Conservation (phyloP, 352 stramenopile species). For the Peronospora tabacina region DNA sequence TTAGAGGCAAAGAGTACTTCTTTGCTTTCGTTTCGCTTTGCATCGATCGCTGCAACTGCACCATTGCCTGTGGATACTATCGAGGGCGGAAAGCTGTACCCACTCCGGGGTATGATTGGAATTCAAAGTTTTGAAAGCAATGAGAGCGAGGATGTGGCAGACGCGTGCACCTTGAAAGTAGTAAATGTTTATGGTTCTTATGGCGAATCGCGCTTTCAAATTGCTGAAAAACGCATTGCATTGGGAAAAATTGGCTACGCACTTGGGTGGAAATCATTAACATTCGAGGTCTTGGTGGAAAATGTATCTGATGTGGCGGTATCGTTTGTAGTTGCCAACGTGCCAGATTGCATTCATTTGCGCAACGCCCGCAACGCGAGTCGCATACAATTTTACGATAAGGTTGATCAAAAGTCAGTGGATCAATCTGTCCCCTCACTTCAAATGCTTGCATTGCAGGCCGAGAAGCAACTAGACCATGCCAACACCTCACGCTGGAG, state of each 20-base stretch:
- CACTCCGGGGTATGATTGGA: slow-evolving; percentile 56
- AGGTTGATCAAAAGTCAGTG: slow-evolving; percentile 4
- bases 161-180: slow-evolving; percentile 62
- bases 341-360: slow-evolving; percentile 51
- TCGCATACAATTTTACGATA: slow-evolving; percentile 21
- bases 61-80: slow-evolving; percentile 45
- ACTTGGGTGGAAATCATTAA: slow-evolving; percentile 61
- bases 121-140: slow-evolving; percentile 58
- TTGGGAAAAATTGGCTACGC: slow-evolving; percentile 82
- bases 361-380: slow-evolving; percentile 31
- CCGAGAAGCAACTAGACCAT: slow-evolving; percentile 19
- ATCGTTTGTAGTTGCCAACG: slow-evolving; percentile 50
- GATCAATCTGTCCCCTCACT: slow-evolving; percentile 37
- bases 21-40: slow-evolving; percentile 62
- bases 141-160: slow-evolving; percentile 8
- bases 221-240: slow-evolving; percentile 44
- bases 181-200: slow-evolving; percentile 54
- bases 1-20: slow-evolving; percentile 44
- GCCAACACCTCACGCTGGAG: slow-evolving; percentile 9
- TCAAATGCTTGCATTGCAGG: slow-evolving; percentile 34
- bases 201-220: slow-evolving; percentile 49
- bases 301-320: slow-evolving; percentile 62
- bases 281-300: slow-evolving; percentile 56
- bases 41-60: slow-evolving; percentile 47
- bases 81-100: slow-evolving; percentile 48